Percentiles rank a stretch among this genome's conserved stretches.
phyloP scores from a whole-genome alignment of 2,329 filamentous ascomycete genomes.

The Bipolaris cookei region DNA sequence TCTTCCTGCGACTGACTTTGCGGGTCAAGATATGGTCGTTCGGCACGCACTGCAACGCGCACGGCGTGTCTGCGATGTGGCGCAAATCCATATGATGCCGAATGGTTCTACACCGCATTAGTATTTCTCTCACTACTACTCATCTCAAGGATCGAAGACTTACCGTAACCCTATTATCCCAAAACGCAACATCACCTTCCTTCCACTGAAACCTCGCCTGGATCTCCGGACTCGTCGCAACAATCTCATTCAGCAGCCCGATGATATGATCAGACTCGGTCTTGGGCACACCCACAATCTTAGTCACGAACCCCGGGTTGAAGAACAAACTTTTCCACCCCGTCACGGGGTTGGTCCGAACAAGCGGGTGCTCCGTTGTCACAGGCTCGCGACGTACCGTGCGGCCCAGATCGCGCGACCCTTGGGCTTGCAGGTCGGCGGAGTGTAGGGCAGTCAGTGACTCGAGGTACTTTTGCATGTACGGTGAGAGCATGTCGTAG shows the following conservation, averaged over 20 bases:
- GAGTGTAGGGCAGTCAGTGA: slow-evolving; percentile 63
- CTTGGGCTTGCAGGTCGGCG: slow-evolving; percentile 61
- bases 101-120: slow-evolving; percentile 54
- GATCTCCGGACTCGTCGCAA: slow-evolving; percentile 68
- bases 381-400: slow-evolving; percentile 61
- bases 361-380: slow-evolving; percentile 62
- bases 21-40: slow-evolving; percentile 54
- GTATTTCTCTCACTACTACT: background rate
- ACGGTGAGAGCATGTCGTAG: slow-evolving; percentile 62
- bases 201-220: slow-evolving; percentile 72
- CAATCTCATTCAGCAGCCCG: slow-evolving; percentile 60
- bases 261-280: slow-evolving; percentile 62
- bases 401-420: slow-evolving; percentile 58
- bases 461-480: slow-evolving; percentile 65
- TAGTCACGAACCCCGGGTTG: slow-evolving; percentile 64
- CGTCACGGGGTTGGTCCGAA: slow-evolving; percentile 66
- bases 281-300: slow-evolving; percentile 65
- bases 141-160: background rate
- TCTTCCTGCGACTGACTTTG: slow-evolving; percentile 62
- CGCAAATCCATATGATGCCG: slow-evolving; percentile 63
- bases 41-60: slow-evolving; percentile 56
- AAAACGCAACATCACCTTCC: slow-evolving; percentile 69
- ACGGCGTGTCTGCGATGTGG: slow-evolving; percentile 64
- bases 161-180: slow-evolving; percentile 68
- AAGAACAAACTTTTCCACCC: slow-evolving; percentile 68